Conservation (phyloP, 495 filamentous ascomycete species). For the Xylaria sp. region DNA sequence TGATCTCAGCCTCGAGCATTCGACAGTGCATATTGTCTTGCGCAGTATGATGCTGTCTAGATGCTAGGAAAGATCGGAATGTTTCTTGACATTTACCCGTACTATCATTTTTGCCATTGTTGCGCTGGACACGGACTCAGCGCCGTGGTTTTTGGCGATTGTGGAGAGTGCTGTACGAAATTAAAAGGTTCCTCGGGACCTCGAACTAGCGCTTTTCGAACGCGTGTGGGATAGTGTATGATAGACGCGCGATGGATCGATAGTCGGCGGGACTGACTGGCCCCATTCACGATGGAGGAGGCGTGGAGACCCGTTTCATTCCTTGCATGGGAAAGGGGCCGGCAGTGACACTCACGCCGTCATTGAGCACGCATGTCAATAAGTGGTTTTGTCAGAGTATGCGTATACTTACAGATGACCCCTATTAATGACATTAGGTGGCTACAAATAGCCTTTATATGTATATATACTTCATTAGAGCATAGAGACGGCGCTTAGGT, state of each 20-base stretch:
- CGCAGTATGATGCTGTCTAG: neutral
- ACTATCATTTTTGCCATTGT: conserved; percentile 5
- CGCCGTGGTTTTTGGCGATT: neutral
- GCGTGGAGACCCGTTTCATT: neutral
- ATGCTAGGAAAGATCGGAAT: neutral
- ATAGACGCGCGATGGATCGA: neutral
- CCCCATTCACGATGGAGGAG: neutral
- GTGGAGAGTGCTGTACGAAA: neutral
- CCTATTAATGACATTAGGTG: neutral
- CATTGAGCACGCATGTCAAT: neutral
- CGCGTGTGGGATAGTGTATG: conserved; percentile 12
- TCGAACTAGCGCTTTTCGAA: neutral
- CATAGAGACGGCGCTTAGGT: conserved; percentile 23
- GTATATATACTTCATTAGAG: conserved; percentile 17
- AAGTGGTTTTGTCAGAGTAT: neutral
- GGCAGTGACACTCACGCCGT: neutral
- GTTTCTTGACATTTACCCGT: neutral
- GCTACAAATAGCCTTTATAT: conserved; percentile 2
- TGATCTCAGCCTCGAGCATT: conserved; percentile 14
- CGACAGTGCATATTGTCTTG: conserved; percentile 1
- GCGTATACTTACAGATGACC: neutral
- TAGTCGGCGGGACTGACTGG: neutral
- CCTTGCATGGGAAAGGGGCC: neutral
- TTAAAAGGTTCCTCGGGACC: neutral
- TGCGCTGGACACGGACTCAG: neutral